A percentile compares a stretch with the other conserved stretches of the same genome.
Evolutionary conservation across 441 rosid genomes (phyloP).

Genomic region (Gossypium armourianum): DNA sequence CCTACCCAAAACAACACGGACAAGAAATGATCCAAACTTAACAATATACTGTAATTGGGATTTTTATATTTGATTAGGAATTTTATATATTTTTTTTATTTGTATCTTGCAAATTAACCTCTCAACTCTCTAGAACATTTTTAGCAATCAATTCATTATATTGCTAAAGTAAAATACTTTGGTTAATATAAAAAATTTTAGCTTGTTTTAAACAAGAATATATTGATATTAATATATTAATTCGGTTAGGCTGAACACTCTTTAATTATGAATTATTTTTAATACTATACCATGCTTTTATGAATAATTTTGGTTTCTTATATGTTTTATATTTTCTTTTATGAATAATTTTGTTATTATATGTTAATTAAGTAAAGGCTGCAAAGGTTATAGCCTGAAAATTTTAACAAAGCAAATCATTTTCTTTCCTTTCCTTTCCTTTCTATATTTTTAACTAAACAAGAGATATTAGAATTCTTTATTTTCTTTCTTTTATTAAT

Average conservation of each 20-base stretch:
- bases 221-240: background rate
- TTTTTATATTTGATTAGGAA: background rate
- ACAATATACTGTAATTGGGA: background rate
- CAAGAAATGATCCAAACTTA: background rate
- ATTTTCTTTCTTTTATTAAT: background rate
- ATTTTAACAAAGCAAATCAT: background rate
- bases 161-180: background rate
- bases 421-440: background rate
- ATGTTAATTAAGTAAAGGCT: background rate
- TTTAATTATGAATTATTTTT: too few species aligned
- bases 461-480: background rate
- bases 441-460: background rate
- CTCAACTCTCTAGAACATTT: background rate
- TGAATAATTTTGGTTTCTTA: background rate
- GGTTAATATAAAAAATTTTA: background rate
- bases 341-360: background rate
- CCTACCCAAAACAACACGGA: background rate
- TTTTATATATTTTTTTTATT: too few species aligned
- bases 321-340: background rate
- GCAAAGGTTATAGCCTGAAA: background rate
- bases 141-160: background rate
- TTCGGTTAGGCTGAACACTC: background rate
- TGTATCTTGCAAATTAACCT: background rate
- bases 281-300: background rate
- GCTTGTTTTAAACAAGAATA: background rate